Evolutionary conservation across 495 filamentous ascomycete genomes (phyloP).

Genomic region (Daldinia childiae): DNA sequence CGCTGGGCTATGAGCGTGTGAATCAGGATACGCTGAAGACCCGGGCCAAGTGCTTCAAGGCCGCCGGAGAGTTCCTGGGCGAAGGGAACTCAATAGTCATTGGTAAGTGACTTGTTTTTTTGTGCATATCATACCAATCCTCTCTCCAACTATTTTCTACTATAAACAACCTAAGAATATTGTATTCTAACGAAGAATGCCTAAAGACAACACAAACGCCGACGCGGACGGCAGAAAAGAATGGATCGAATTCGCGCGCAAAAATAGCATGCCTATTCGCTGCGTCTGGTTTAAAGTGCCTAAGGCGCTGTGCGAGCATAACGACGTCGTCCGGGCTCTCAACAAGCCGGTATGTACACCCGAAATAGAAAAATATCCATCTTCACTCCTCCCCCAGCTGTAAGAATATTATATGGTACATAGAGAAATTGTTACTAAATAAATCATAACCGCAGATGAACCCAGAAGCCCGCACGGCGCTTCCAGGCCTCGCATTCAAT

Average conservation of each 20-base stretch:
- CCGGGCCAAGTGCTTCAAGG: slow-evolving; percentile 82
- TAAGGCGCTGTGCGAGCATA: slow-evolving; percentile 82
- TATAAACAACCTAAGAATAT: not conserved
- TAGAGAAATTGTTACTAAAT: not conserved
- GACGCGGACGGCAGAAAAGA: slow-evolving; percentile 75
- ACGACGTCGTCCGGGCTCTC: slow-evolving; percentile 83
- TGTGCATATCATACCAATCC: not conserved
- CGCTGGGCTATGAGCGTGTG: slow-evolving; percentile 81
- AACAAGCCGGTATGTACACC: slow-evolving; percentile 62
- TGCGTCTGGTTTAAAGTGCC: slow-evolving; percentile 85
- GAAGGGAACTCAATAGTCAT: slow-evolving; percentile 75
- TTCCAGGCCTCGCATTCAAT: slow-evolving; percentile 83
- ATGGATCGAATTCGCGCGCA: slow-evolving; percentile 79
- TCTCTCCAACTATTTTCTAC: slow-evolving; percentile 9
- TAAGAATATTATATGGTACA: not conserved
- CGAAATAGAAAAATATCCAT: slow-evolving; percentile 5
- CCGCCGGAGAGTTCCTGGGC: slow-evolving; percentile 69
- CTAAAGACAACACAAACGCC: slow-evolving; percentile 90
- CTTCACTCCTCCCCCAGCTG: not conserved
- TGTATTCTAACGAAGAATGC: not conserved
- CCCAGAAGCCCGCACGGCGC: slow-evolving; percentile 76
- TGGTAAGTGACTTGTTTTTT: slow-evolving; percentile 63
- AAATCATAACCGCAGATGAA: slow-evolving; percentile 66
- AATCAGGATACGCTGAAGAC: slow-evolving; percentile 92
- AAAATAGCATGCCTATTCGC: slow-evolving; percentile 77